Evolutionary conservation across 345 rosid species (phyloP), one percentile per base, ranked within the genome.

Genomic region (Alliaria petiolata): DNA sequence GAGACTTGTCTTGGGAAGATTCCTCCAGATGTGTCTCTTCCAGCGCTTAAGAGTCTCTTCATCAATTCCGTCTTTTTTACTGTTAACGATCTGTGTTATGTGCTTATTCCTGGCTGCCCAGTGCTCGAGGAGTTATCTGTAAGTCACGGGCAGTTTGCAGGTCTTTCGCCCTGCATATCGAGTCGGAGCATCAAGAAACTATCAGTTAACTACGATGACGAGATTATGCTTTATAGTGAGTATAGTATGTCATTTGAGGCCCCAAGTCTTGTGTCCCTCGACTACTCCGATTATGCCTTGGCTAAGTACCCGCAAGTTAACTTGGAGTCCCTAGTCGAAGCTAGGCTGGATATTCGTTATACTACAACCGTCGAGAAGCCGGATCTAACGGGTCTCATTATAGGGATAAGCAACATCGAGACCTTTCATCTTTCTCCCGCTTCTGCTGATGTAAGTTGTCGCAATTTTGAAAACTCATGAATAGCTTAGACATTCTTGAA

Each of bases 1-100:
- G 0, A 5, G 6, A 15, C 35, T 19, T 8, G 0, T 5, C 2
- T 36, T 28, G 53, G 6, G 8, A 10, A 25, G 11, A 20, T 20
- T 35, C 46, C 46, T 50, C 6, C 35, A 19, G 2, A 50, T n/a
- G 58, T 50, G 2, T 49, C 25, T 8, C 58, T 50, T 35, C 70
- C 67, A 28, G 30, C 67, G 44, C 67, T 62, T 15, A 62, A 62
- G 66, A 15, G 16, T 62, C 39, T 62, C 25, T 43, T 62, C 6
- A 10, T 62, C 9, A 39, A 62, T 62, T 2, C 16, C 7, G 10
- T 62, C 10, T 62, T 5, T 16, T 42, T 61, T 5, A 22, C 30
- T 1, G 15, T 1, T 44, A 26, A 11, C 3, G 10, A 43, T 30
- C 16, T 62, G 13, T 44, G 6, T 44, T 0, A 0, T 16, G 38